These are phyloP conservation scores for Castanospermum australe DNA, from an alignment of 306 rosid species.

Conservation along the genomic window DNA sequence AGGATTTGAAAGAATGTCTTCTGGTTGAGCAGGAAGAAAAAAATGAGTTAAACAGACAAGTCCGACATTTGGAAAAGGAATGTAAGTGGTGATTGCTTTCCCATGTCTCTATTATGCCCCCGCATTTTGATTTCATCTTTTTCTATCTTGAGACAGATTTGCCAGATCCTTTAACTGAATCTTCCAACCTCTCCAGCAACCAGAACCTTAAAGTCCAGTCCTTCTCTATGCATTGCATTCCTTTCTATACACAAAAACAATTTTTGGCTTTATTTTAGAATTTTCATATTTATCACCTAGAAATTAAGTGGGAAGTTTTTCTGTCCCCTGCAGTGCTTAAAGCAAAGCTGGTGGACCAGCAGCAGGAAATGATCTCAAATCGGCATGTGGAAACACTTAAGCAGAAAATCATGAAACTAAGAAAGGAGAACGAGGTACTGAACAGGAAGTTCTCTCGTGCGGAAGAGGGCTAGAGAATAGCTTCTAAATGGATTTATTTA, in stretches of 20 bases:
- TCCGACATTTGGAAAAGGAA: constrained; percentile 68
- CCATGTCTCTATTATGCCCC: neutral
- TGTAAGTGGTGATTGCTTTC: constrained; percentile 42
- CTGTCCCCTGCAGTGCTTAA: constrained; percentile 55
- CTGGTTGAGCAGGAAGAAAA: constrained; percentile 77
- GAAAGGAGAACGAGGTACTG: constrained; percentile 71
- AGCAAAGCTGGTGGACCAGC: constrained; percentile 60
- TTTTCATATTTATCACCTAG: constrained; percentile 11
- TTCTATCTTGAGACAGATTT: neutral
- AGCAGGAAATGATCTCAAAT: constrained; percentile 51
- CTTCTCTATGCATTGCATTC: neutral
- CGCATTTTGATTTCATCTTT: neutral
- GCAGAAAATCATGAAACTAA: constrained; percentile 61
- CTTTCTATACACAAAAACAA: neutral
- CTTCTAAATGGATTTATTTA: neutral
- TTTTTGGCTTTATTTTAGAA: constrained; percentile 11
- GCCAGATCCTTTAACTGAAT: neutral
- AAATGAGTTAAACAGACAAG: constrained; percentile 44
- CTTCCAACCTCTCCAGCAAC: neutral
- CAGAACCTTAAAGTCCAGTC: neutral
- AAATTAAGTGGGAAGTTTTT: neutral
- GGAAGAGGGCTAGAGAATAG: constrained; percentile 22
- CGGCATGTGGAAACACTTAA: constrained; percentile 68
- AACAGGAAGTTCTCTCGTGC: constrained; percentile 50
- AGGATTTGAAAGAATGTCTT: constrained; percentile 71